Evolutionary conservation across 140 eudicot species (phyloP).

Genomic region (Erigeron philadelphicus): DNA sequence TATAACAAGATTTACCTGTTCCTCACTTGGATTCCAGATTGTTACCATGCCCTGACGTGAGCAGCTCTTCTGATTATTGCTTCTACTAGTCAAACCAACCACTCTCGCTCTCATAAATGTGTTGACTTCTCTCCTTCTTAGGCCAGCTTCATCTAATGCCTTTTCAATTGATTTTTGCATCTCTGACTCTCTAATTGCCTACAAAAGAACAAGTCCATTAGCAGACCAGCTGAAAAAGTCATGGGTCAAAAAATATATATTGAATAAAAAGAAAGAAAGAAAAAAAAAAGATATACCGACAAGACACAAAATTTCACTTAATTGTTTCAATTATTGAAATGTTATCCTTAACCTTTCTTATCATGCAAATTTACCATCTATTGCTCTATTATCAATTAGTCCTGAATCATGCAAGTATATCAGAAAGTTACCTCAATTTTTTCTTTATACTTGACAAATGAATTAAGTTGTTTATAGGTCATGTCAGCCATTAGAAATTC

Average conservation of each 20-base stretch:
- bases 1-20: slow-evolving; percentile 50
- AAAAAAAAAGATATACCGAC: too few relatives aligned
- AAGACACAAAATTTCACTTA: too few relatives aligned
- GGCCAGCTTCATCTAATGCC: slow-evolving; percentile 68
- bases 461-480: slow-evolving; percentile 67
- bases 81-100: slow-evolving; percentile 53
- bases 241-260: too few relatives aligned
- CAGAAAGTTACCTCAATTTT: slow-evolving; percentile 59
- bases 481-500: slow-evolving; percentile 87
- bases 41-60: slow-evolving; percentile 63
- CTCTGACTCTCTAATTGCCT: slow-evolving; percentile 63
- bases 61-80: slow-evolving; percentile 14
- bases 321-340: too few relatives aligned
- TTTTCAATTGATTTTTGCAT: slow-evolving; percentile 61
- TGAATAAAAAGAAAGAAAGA: too few relatives aligned
- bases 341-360: too few relatives aligned
- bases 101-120: slow-evolving; percentile 80
- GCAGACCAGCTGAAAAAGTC: neutral
- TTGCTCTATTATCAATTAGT: too few relatives aligned
- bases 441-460: slow-evolving; percentile 58
- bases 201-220: slow-evolving; percentile 13
- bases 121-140: slow-evolving; percentile 62
- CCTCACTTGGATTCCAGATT: slow-evolving; percentile 86
- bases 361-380: too few relatives aligned
- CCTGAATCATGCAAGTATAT: neutral